These are phyloP conservation scores for Kondoa subrosea DNA, from an alignment of 768 basidiomycete genomes.

Conservation along the genomic window DNA sequence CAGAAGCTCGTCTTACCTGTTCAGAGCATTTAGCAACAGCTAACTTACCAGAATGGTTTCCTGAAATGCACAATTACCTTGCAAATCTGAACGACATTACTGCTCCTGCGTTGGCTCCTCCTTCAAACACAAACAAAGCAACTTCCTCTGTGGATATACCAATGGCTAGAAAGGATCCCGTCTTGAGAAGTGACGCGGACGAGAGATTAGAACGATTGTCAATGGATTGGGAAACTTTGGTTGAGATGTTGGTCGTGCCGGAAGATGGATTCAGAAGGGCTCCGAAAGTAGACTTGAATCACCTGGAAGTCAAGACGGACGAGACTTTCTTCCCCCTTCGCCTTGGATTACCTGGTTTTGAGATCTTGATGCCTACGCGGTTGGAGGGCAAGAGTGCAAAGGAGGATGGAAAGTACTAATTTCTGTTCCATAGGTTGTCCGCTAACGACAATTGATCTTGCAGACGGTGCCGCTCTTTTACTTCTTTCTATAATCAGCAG, in stretches of 20 bases:
- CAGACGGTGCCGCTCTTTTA: constrained; percentile 77
- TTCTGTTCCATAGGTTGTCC: neutral
- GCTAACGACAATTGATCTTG: neutral
- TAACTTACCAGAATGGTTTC: constrained; percentile 83
- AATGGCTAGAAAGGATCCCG: neutral
- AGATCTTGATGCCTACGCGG: neutral
- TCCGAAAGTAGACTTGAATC: neutral
- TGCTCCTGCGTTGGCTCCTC: constrained; percentile 3
- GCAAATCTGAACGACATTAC: constrained; percentile 56
- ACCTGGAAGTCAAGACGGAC: neutral
- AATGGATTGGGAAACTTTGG: constrained; percentile 48
- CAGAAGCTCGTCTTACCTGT: constrained; percentile 59
- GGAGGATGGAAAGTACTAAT: constrained; percentile 42
- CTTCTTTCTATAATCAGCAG: constrained; percentile 72
- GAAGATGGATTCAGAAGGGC: neutral
- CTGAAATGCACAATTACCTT: constrained; percentile 79
- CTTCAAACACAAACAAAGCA: neutral
- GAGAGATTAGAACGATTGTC: constrained; percentile 64
- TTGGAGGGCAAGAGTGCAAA: constrained; percentile 37
- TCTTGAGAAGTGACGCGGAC: constrained; percentile 56
- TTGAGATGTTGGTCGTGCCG: constrained; percentile 6
- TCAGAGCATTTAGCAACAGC: constrained; percentile 57
- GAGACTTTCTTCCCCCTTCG: constrained; percentile 9
- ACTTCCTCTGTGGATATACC: neutral
- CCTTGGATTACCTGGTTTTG: constrained; percentile 4